Evolutionary conservation across 1,284 basidiomycete species (phyloP).

Genomic region (Exobasidium rhododendri): DNA sequence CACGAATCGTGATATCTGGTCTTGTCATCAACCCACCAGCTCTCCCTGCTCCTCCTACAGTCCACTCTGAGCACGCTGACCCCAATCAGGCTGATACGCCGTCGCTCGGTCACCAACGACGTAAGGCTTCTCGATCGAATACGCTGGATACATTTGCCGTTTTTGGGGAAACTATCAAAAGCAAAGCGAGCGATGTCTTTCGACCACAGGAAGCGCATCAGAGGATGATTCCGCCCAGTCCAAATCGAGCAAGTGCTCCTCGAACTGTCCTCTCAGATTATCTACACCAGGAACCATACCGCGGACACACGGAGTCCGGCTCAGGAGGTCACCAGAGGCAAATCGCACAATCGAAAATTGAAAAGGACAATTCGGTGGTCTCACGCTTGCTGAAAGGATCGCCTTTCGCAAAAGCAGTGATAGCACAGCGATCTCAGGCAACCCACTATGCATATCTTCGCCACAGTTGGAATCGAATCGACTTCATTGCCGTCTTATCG

Average conservation of each 20-base stretch:
- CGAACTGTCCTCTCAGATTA: conserved; percentile 5
- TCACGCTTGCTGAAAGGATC: background rate
- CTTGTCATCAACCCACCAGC: conserved; percentile 74
- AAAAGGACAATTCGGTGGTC: conserved; percentile 28
- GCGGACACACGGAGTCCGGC: conserved; percentile 3
- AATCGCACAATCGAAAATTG: background rate
- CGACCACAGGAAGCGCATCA: conserved; percentile 10
- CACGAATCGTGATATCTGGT: conserved; percentile 85
- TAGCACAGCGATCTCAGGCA: conserved; percentile 54
- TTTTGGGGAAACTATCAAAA: conserved; percentile 34
- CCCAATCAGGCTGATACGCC: background rate
- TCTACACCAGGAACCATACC: background rate
- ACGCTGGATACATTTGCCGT: conserved; percentile 36
- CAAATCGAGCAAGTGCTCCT: conserved; percentile 2
- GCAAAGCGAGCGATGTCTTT: conserved; percentile 26
- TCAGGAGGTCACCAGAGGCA: background rate
- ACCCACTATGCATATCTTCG: conserved; percentile 68
- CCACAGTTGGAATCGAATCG: conserved; percentile 90
- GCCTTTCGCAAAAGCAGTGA: conserved; percentile 60
- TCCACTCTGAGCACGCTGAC: conserved; percentile 13
- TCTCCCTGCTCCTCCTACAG: conserved; percentile 19
- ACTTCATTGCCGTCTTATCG: conserved; percentile 74
- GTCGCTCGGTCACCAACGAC: conserved; percentile 14
- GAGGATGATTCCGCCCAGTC: background rate
- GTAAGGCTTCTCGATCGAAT: conserved; percentile 37